Evolutionary conservation across 2,329 filamentous ascomycete species (phyloP).

Genomic region (Botryotinia convoluta): DNA sequence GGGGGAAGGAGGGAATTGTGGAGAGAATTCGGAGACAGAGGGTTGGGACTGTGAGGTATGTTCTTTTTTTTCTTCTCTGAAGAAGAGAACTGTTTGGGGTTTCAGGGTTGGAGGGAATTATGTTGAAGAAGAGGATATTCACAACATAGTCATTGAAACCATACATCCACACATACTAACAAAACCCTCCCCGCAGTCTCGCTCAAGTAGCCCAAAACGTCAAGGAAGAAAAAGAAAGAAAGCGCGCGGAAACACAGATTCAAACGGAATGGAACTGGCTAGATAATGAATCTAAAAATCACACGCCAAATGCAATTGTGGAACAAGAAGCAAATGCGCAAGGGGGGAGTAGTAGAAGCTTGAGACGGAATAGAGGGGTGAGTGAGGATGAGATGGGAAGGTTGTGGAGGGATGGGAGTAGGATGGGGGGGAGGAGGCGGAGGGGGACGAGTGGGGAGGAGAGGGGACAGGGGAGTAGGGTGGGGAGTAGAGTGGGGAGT

Average conservation of each 20-base stretch:
- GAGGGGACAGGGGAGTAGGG: not conserved
- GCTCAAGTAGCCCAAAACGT: conserved; percentile 5
- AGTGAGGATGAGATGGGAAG: not conserved
- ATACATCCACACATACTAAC: not conserved
- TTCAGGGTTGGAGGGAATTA: no score
- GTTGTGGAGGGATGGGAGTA: not conserved
- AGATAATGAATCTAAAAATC: conserved; percentile 8
- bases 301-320: not conserved
- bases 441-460: not conserved
- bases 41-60: conserved; percentile 14
- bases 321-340: not conserved
- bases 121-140: not conserved
- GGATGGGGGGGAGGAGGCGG: not conserved
- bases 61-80: not conserved
- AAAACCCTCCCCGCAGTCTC: not conserved
- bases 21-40: conserved; percentile 31
- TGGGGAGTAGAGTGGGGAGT: conserved; percentile 2
- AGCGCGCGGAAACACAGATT: not conserved
- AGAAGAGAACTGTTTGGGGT: rapidly evolving
- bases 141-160: not conserved
- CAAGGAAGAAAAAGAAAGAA: conserved; percentile 3
- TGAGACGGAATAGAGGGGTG: not conserved
- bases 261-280: not conserved
- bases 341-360: no score
- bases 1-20: conserved; percentile 25